phyloP scores from a whole-genome alignment of 352 stramenopile species.

The Phytopythium montanum region DNA sequence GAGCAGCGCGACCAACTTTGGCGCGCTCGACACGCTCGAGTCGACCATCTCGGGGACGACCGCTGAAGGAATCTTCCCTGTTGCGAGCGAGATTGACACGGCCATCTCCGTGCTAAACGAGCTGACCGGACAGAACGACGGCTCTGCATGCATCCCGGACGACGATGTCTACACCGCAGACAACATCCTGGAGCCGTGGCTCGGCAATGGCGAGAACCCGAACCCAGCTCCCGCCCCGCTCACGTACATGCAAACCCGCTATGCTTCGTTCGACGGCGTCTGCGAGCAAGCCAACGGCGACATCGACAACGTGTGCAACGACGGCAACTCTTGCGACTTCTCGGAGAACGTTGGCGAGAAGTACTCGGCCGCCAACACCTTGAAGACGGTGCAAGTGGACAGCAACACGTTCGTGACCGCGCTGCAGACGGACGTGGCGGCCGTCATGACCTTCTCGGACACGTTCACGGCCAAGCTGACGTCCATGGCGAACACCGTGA shows the following conservation, averaged over 20 bases:
- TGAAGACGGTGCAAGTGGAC: conserved; percentile 8
- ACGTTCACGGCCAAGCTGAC: conserved; percentile 47
- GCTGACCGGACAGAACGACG: conserved; percentile 1
- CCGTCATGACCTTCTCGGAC: conserved; percentile 22
- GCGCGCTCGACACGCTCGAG: conserved; percentile 19
- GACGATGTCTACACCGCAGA: conserved; percentile 13
- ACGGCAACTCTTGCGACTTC: conserved; percentile 5
- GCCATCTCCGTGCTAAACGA: background rate
- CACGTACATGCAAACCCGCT: conserved; percentile 18
- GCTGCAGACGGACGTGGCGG: conserved; percentile 28
- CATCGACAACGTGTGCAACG: too few relatives aligned
- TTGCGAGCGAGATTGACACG: background rate
- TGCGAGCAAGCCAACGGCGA: too few relatives aligned
- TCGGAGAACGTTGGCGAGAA: conserved; percentile 7
- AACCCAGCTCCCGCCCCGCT: background rate
- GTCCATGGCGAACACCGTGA: conserved; percentile 28
- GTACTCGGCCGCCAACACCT: conserved; percentile 12
- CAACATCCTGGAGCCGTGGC: conserved; percentile 28
- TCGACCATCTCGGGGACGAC: background rate
- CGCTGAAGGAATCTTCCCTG: background rate
- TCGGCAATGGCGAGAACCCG: background rate
- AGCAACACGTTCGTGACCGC: conserved; percentile 20
- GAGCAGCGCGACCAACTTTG: conserved; percentile 39
- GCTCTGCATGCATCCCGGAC: background rate
- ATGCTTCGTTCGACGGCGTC: background rate